phyloP scores from a whole-genome alignment of 2,329 filamentous ascomycete genomes.

The Graphilbum fragrans region DNA sequence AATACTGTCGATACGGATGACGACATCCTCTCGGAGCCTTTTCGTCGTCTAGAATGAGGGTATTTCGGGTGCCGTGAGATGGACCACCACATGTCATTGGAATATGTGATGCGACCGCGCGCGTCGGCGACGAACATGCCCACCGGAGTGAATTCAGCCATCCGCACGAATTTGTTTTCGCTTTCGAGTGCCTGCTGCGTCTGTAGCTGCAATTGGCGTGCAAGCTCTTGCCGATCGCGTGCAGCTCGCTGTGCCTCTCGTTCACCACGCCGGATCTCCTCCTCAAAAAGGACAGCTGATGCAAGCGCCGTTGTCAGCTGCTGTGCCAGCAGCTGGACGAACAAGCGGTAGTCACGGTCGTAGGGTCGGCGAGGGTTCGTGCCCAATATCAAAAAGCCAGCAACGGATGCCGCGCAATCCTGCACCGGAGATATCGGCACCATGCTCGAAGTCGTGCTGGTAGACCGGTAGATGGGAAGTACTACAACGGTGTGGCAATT shows the following conservation, averaged over 20 bases:
- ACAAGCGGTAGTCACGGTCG: slow-evolving; percentile 69
- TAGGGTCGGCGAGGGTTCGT: slow-evolving; percentile 69
- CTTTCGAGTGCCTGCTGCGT: slow-evolving; percentile 52
- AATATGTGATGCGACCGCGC: slow-evolving; percentile 60
- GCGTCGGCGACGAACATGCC: slow-evolving; percentile 77
- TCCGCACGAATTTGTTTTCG: slow-evolving; percentile 69
- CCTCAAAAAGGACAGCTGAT: slow-evolving; percentile 71
- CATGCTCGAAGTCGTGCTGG: slow-evolving; percentile 18
- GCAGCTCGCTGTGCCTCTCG: slow-evolving; percentile 63
- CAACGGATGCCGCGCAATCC: slow-evolving; percentile 28
- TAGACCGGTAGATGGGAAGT: slow-evolving; percentile 69
- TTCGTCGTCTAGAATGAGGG: too few relatives aligned
- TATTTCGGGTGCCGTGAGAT: slow-evolving; percentile 52
- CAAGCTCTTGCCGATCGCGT: slow-evolving; percentile 64
- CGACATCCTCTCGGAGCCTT: too few relatives aligned
- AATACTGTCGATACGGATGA: too few relatives aligned
- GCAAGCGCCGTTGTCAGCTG: slow-evolving; percentile 71
- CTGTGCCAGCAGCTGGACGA: slow-evolving; percentile 60
- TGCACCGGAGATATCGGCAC: neutral
- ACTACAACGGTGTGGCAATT: slow-evolving; percentile 59
- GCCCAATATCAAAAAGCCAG: slow-evolving; percentile 70
- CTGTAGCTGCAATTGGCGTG: slow-evolving; percentile 57
- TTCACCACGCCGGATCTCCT: slow-evolving; percentile 66
- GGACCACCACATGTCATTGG: slow-evolving; percentile 68
- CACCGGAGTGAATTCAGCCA: slow-evolving; percentile 75